Evolutionary conservation across 1,284 basidiomycete genomes (phyloP).

Genomic region (Coniferiporia sulphurascens): DNA sequence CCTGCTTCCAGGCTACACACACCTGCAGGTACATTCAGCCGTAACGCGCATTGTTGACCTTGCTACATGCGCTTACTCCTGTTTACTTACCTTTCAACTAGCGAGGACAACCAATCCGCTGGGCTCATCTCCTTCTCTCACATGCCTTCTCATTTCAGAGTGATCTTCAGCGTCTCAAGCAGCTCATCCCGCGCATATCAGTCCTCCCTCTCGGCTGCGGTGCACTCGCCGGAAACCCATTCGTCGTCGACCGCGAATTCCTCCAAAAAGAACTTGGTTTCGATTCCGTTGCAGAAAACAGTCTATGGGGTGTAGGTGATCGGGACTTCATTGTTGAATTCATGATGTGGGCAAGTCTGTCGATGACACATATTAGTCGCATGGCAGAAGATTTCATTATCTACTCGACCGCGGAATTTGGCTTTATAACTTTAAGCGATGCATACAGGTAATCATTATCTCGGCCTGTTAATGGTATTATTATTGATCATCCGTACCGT

Average conservation of each 20-base stretch:
- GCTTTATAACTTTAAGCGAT: constrained; percentile 91
- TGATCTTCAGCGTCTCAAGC: constrained; percentile 84
- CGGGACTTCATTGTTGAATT: constrained; percentile 97
- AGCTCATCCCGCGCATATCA: constrained; percentile 84
- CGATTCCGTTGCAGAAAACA: constrained; percentile 83
- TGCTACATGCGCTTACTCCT: neutral
- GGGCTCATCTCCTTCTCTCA: constrained; percentile 95
- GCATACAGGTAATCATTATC: constrained; percentile 76
- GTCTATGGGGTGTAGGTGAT: constrained; percentile 92
- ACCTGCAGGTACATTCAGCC: constrained; percentile 70
- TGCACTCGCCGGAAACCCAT: constrained; percentile 95
- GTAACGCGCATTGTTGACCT: neutral
- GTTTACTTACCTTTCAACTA: constrained; percentile 28
- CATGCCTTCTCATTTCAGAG: constrained; percentile 90
- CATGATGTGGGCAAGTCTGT: constrained; percentile 92
- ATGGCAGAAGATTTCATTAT: constrained; percentile 96
- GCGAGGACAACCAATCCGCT: constrained; percentile 97
- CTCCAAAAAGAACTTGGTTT: constrained; percentile 85
- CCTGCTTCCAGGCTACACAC: constrained; percentile 94
- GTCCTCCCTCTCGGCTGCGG: constrained; percentile 92
- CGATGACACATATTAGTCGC: constrained; percentile 91
- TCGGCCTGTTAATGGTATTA: neutral
- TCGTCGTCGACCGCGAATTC: constrained; percentile 86
- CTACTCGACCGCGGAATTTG: constrained; percentile 96
- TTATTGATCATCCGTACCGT: constrained; percentile 4